phyloP scores from a whole-genome alignment of 495 filamentous ascomycete species.

The Talaromyces adpressus region DNA sequence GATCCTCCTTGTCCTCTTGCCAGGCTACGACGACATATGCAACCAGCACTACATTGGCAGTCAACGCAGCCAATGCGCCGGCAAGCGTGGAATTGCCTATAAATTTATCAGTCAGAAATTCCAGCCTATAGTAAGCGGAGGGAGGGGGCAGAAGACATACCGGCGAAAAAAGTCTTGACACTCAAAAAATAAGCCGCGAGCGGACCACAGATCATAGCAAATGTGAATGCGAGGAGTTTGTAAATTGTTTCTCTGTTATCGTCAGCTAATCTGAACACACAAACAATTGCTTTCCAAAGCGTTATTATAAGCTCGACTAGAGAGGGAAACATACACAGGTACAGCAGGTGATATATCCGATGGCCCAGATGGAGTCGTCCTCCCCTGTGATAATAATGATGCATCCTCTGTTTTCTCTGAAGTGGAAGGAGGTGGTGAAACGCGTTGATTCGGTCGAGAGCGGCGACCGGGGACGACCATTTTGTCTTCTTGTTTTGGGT shows the following conservation, averaged over 20 bases:
- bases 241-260: conserved; percentile 67
- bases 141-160: conserved; percentile 35
- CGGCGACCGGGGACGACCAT: conserved; percentile 7
- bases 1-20: conserved; percentile 73
- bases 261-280: background rate
- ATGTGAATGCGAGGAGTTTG: conserved; percentile 83
- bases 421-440: background rate
- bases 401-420: background rate
- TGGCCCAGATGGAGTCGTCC: background rate
- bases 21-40: conserved; percentile 89
- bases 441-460: background rate
- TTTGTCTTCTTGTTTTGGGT: background rate
- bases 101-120: background rate
- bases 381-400: conserved; percentile 3
- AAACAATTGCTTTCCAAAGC: background rate
- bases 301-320: conserved; percentile 4
- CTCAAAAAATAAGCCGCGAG: conserved; percentile 84
- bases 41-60: conserved; percentile 87
- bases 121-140: background rate
- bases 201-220: conserved; percentile 81
- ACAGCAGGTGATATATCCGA: conserved; percentile 59
- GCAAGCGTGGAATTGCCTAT: conserved; percentile 82
- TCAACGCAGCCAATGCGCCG: conserved; percentile 75
- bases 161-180: conserved; percentile 66
- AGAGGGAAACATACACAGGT: conserved; percentile 51